phyloP scores from a whole-genome alignment of 768 basidiomycete species.

The Gelatoporia subvermispora region DNA sequence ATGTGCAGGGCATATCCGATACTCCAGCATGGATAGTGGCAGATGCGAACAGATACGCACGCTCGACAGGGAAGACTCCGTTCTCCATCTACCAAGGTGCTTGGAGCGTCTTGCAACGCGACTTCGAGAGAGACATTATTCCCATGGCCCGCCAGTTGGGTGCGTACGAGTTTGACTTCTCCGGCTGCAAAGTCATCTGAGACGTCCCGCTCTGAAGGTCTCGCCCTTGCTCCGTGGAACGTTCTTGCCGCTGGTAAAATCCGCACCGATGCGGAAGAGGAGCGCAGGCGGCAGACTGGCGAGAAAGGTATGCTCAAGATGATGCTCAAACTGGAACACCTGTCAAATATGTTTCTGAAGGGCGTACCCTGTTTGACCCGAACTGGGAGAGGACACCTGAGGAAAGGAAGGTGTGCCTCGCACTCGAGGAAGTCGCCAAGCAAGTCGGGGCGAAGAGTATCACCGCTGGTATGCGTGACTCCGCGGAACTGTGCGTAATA shows the following conservation, averaged over 20 bases:
- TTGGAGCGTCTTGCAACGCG: slow-evolving; percentile 33
- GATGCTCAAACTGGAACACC: not conserved
- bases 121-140: slow-evolving; percentile 36
- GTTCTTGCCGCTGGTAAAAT: slow-evolving; percentile 33
- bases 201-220: slow-evolving; percentile 9
- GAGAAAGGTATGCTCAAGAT: slow-evolving; percentile 15
- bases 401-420: slow-evolving; percentile 38
- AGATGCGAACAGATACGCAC: slow-evolving; percentile 35
- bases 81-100: slow-evolving; percentile 31
- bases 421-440: slow-evolving; percentile 44
- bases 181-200: not conserved
- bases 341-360: slow-evolving; percentile 12
- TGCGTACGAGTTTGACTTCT: slow-evolving; percentile 10
- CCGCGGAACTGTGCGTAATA: not conserved
- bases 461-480: slow-evolving; percentile 34
- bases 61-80: slow-evolving; percentile 31
- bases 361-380: slow-evolving; percentile 25
- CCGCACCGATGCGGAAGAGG: slow-evolving; percentile 30
- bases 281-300: slow-evolving; percentile 14
- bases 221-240: slow-evolving; percentile 36
- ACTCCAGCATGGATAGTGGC: slow-evolving; percentile 34
- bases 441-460: slow-evolving; percentile 46
- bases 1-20: slow-evolving; percentile 20
- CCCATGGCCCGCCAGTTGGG: slow-evolving; percentile 31
- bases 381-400: slow-evolving; percentile 44